A percentile compares a stretch with the other conserved stretches of the same genome.
These are phyloP conservation scores for Ambrosia trifida DNA, from an alignment of 129 eudicot genomes.

Conservation along the genomic window DNA sequence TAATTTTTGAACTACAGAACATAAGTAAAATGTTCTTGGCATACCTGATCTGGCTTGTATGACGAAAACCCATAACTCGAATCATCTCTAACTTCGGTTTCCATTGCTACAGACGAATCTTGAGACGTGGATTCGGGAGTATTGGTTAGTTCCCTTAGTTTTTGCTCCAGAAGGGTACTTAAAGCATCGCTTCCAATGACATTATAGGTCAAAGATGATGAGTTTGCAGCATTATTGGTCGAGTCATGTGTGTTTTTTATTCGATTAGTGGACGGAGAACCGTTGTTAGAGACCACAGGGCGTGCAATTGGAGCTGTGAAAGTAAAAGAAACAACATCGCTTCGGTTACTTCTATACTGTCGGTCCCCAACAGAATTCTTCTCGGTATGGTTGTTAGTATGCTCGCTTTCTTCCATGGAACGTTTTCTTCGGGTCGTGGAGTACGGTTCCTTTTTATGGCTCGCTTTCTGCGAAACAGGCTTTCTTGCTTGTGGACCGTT, in stretches of 20 bases:
- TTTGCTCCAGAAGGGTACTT: slow-evolving; percentile 72
- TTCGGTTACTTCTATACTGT: slow-evolving; percentile 54
- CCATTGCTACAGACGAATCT: slow-evolving; percentile 31
- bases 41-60: slow-evolving; percentile 52
- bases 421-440: slow-evolving; percentile 62
- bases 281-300: slow-evolving; percentile 29
- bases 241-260: slow-evolving; percentile 38
- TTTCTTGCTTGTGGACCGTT: slow-evolving; percentile 46
- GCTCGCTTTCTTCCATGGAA: slow-evolving; percentile 53
- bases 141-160: slow-evolving; percentile 59
- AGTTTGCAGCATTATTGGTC: slow-evolving; percentile 36
- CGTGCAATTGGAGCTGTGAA: slow-evolving; percentile 85
- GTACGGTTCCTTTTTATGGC: slow-evolving; percentile 48
- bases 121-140: slow-evolving; percentile 43
- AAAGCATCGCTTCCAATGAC: slow-evolving; percentile 72
- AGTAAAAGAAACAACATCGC: slow-evolving; percentile 80
- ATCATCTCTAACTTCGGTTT: slow-evolving; percentile 30
- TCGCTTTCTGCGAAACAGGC: slow-evolving; percentile 40
- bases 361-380: slow-evolving; percentile 40
- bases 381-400: slow-evolving; percentile 37
- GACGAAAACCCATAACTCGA: slow-evolving; percentile 38
- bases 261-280: slow-evolving; percentile 31
- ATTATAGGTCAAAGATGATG: slow-evolving; percentile 44
- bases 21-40: slow-evolving; percentile 2
- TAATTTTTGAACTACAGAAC: not conserved